A percentile compares a stretch with the other conserved stretches of the same genome.
Conservation (phyloP, 441 rosid genomes). For the Pelargonium australe region DNA sequence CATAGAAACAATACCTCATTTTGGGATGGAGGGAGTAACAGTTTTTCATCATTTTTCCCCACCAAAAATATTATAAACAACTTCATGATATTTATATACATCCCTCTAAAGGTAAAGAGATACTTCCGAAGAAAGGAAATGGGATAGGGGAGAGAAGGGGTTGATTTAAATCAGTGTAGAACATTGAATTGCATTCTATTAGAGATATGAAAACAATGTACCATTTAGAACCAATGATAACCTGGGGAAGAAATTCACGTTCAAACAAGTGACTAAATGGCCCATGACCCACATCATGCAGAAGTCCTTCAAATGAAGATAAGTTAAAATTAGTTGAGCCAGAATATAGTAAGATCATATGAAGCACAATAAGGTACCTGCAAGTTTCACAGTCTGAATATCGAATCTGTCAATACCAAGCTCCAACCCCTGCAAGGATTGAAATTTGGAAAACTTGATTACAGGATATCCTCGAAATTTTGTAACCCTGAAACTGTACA, state of each 20-base stretch:
- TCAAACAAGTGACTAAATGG: slow-evolving; percentile 76
- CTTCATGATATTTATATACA: neutral
- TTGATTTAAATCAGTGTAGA: neutral
- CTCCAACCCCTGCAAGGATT: slow-evolving; percentile 41
- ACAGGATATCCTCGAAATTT: slow-evolving; percentile 8
- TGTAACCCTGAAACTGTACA: neutral
- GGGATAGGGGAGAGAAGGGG: neutral
- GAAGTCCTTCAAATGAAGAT: slow-evolving; percentile 37
- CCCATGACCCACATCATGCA: slow-evolving; percentile 85
- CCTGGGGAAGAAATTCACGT: slow-evolving; percentile 48
- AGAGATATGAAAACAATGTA: slow-evolving; percentile 17
- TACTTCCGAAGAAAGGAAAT: neutral
- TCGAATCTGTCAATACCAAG: slow-evolving; percentile 43
- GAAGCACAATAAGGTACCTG: slow-evolving; percentile 37
- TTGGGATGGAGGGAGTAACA: too few relatives aligned
- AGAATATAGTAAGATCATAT: neutral
- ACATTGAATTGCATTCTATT: neutral
- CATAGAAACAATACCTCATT: too few relatives aligned
- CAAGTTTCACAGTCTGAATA: slow-evolving; percentile 54
- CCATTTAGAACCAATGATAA: slow-evolving; percentile 39
- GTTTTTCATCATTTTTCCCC: neutral
- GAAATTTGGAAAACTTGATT: slow-evolving; percentile 11
- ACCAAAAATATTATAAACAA: neutral
- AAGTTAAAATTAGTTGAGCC: neutral
- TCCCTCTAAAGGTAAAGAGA: neutral